Evolutionary conservation across 2,329 filamentous ascomycete genomes (phyloP), one percentile per base, ranked within the genome.

Genomic region (Xylariales sp.): DNA sequence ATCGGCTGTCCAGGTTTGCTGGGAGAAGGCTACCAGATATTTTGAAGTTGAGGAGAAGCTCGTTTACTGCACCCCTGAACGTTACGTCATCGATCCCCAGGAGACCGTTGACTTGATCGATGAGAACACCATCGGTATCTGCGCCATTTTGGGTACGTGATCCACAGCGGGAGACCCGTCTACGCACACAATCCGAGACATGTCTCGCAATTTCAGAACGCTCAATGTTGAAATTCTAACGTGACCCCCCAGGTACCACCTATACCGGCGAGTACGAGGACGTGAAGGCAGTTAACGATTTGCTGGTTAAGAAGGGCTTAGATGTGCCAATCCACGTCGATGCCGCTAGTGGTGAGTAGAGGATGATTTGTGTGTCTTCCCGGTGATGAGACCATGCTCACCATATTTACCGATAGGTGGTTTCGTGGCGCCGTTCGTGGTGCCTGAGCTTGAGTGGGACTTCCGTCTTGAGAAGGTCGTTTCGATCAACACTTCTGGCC

Each of bases 191-290:
- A 30, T 29, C 6, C 13, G n/a, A 21, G 24, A 13, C 11, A 11
- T 6, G 30, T 19, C 17, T 10, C 17, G n/a, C 7, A 17, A 8
- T 16, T 17, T 13, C 6, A 10, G n/a, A 10, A 14, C n/a, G 16
- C 5, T 14, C 2, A 25, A 6, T 19, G 23, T 30, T 24, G 8
- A 12, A 18, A 13, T 8, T 5, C 25, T 20, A 15, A 27, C 25
- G 17, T 21, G n/a, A n/a, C 29, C 12, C 11, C 18, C n/a, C 19
- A 38, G 35, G 90, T 6, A 93, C 89, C 3, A 97, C 91, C 0
- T 96, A 96, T 64, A 96, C 91, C 0, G 91, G 91, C 44, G 85
- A 96, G 68, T 95, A 97, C 54, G 91, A 96, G 65, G 89, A 96
- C 53, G 83, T 90, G 56, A 91, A 95, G 71, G 81, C 76, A 10